These are phyloP conservation scores for Phycomyces blakesleeanus DNA, from an alignment of 192 early-diverging fungal genomes.

Conservation along the genomic window DNA sequence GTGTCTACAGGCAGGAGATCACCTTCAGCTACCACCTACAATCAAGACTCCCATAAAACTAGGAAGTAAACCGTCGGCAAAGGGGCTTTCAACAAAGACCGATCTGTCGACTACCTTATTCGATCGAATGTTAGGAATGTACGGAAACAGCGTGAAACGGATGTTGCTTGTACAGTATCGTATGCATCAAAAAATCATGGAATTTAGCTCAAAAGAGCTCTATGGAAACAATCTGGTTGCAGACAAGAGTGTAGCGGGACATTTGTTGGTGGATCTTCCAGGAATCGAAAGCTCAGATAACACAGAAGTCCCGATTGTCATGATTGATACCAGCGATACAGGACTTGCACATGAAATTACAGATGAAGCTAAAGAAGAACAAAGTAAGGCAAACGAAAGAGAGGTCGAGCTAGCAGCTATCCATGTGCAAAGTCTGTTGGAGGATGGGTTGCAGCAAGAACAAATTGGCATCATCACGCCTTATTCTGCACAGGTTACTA, in stretches of 20 bases:
- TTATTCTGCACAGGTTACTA: conserved; percentile 75
- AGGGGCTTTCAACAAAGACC: conserved; percentile 16
- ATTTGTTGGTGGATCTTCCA: conserved; percentile 61
- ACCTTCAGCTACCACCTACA: conserved; percentile 86
- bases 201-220: conserved; percentile 63
- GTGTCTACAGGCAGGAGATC: conserved; percentile 89
- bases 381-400: conserved; percentile 71
- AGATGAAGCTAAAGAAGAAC: conserved; percentile 36
- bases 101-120: conserved; percentile 68
- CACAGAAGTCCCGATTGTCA: conserved; percentile 55
- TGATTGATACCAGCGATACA: conserved; percentile 66
- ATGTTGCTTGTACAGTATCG: conserved; percentile 85
- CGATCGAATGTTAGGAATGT: conserved; percentile 63
- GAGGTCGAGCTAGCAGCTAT: conserved; percentile 65
- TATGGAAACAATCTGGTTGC: conserved; percentile 70
- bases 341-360: conserved; percentile 40
- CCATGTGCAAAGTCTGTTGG: conserved; percentile 61
- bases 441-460: conserved; percentile 52
- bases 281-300: conserved; percentile 57
- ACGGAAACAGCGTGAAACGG: conserved; percentile 55
- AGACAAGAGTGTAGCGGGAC: conserved; percentile 57
- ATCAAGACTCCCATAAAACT: conserved; percentile 50
- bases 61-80: conserved; percentile 16
- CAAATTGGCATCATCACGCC: conserved; percentile 87
- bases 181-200: conserved; percentile 81